Evolutionary conservation across 139 green algal genomes (phyloP).

Genomic region (Nannochloris sp.): DNA sequence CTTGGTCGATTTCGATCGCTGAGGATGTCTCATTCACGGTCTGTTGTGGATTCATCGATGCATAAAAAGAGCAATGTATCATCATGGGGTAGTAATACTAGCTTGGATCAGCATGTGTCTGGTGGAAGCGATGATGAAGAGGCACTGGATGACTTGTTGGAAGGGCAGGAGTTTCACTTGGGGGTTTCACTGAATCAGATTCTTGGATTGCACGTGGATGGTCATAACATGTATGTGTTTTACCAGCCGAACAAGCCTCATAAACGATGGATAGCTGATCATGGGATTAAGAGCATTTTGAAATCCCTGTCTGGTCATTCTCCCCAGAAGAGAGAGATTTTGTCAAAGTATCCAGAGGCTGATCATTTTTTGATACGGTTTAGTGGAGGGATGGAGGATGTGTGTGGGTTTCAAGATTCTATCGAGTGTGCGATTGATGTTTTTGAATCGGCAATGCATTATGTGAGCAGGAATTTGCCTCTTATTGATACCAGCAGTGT

Average conservation of each 20-base stretch:
- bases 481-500: not conserved
- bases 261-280: conserved; percentile 1
- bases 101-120: not conserved
- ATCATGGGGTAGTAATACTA: too few species aligned
- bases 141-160: not conserved
- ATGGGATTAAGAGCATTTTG: conserved; percentile 3
- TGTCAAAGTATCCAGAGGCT: not conserved
- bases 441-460: too few species aligned
- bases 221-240: not conserved
- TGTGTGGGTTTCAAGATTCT: too few species aligned
- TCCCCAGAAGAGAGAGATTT: not conserved
- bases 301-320: not conserved
- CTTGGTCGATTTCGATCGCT: too few species aligned
- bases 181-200: conserved; percentile 11
- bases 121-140: not conserved
- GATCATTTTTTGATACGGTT: not conserved
- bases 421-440: too few species aligned
- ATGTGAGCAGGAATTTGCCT: too few species aligned
- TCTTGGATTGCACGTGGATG: conserved; percentile 2
- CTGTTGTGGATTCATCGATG: too few species aligned
- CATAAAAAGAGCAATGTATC: too few species aligned
- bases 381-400: not conserved
- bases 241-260: conserved; percentile 5
- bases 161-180: conserved; percentile 3
- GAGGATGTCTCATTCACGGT: too few species aligned